These are phyloP conservation scores for Purshia tridentata DNA, from an alignment of 306 rosid species.

Conservation along the genomic window DNA sequence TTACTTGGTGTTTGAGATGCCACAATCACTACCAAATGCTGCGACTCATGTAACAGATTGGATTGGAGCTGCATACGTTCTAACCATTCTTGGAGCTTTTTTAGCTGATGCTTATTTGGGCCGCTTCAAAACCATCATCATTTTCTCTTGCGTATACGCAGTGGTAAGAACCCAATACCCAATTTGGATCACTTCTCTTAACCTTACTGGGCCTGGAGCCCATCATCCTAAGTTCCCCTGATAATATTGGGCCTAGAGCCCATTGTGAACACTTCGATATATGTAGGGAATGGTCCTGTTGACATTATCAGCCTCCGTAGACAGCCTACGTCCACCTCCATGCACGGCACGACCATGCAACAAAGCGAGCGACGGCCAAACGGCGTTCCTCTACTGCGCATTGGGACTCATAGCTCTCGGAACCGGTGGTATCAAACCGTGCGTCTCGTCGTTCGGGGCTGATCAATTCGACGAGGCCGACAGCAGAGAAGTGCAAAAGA, in stretches of 20 bases:
- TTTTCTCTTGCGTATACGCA: constrained; percentile 48
- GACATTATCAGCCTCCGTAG: constrained; percentile 47
- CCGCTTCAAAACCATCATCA: constrained; percentile 54
- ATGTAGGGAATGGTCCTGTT: constrained; percentile 49
- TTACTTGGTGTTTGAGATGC: constrained; percentile 48
- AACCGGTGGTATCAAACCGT: constrained; percentile 63
- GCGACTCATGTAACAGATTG: constrained; percentile 55
- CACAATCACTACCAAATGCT: constrained; percentile 45
- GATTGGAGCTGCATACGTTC: constrained; percentile 56
- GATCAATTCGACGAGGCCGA: constrained; percentile 63
- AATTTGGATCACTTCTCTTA: too few species aligned
- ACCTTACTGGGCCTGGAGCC: neutral
- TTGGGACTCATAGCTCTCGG: constrained; percentile 55
- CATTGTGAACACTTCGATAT: neutral
- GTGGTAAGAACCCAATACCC: constrained; percentile 12
- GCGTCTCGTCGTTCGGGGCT: constrained; percentile 66
- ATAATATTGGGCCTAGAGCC: too few species aligned
- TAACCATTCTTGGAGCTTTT: constrained; percentile 57
- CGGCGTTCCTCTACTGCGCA: constrained; percentile 40
- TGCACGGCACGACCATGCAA: constrained; percentile 39
- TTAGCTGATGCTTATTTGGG: constrained; percentile 61
- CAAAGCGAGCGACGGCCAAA: constrained; percentile 39
- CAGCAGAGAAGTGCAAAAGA: constrained; percentile 36
- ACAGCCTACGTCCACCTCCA: constrained; percentile 40
- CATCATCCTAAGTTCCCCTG: too few species aligned